phyloP scores from a whole-genome alignment of 306 rosid species.

The Clitoria ternatea region DNA sequence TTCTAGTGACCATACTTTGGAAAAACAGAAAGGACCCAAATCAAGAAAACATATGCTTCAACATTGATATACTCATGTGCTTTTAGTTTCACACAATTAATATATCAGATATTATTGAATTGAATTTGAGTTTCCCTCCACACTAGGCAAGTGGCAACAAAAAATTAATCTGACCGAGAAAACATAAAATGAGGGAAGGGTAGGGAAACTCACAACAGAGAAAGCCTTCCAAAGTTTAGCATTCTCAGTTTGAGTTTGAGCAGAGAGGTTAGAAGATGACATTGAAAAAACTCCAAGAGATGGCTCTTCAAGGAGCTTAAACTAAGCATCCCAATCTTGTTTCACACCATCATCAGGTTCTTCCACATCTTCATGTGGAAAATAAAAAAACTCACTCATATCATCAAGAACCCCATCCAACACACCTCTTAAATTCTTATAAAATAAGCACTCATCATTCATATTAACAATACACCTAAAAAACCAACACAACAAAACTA shows the following conservation, averaged over 20 bases:
- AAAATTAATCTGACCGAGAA: no score
- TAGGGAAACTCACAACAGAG: conserved; percentile 43
- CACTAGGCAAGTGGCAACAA: not conserved
- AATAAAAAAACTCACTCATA: conserved; percentile 40
- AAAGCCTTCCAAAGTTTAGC: conserved; percentile 18
- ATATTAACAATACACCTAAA: conserved; percentile 38
- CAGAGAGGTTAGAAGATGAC: not conserved
- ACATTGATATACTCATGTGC: not conserved
- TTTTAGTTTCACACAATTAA: conserved; percentile 1
- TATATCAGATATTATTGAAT: not conserved
- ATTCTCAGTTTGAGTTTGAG: conserved; percentile 11
- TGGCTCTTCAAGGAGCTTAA: conserved; percentile 56
- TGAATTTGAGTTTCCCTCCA: not conserved
- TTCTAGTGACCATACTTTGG: no score
- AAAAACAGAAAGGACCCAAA: no score
- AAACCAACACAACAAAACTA: not conserved
- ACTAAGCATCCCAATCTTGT: conserved; percentile 58
- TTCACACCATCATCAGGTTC: conserved; percentile 27
- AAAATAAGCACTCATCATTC: conserved; percentile 44
- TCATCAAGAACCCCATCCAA: conserved; percentile 40
- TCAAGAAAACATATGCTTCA: conserved; percentile 6
- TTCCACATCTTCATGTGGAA: conserved; percentile 64
- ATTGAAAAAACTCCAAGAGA: conserved; percentile 35
- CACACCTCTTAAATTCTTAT: conserved; percentile 36
- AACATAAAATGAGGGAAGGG: not conserved